Conservation (phyloP, 2,329 filamentous ascomycete species). For the Aspergillus fumigatiaffinis region DNA sequence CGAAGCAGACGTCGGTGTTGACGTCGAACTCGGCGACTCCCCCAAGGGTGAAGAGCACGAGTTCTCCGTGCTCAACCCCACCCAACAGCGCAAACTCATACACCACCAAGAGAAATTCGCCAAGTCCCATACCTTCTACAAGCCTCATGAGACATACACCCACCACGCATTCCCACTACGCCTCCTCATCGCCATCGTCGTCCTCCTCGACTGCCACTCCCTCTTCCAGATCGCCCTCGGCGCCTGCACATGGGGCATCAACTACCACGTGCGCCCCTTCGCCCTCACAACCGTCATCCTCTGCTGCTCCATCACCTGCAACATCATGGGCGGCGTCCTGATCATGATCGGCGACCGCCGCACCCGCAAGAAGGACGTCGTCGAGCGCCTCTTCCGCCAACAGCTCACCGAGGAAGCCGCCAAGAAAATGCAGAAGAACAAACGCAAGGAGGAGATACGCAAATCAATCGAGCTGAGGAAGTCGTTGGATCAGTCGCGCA, state of each 20-base stretch:
- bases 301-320: constrained; percentile 71
- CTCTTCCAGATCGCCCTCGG: constrained; percentile 76
- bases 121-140: constrained; percentile 84
- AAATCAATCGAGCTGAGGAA: constrained; percentile 13
- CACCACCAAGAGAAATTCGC: constrained; percentile 78
- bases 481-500: neutral
- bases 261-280: constrained; percentile 64
- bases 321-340: constrained; percentile 70
- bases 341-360: constrained; percentile 72
- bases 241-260: constrained; percentile 72
- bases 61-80: constrained; percentile 59
- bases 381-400: constrained; percentile 72
- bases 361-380: constrained; percentile 80
- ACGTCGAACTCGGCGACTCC: constrained; percentile 43
- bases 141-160: constrained; percentile 78
- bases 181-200: constrained; percentile 71
- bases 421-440: constrained; percentile 51
- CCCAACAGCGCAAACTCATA: constrained; percentile 65
- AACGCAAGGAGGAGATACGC: constrained; percentile 36
- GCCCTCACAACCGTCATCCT: constrained; percentile 79
- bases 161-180: constrained; percentile 74
- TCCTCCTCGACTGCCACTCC: constrained; percentile 74
- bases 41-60: constrained; percentile 49
- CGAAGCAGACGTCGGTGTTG: constrained; percentile 41
- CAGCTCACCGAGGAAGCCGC: constrained; percentile 67